These are phyloP conservation scores for Cenchrus purpureus DNA, from an alignment of 176 grass and related monocot species.

Conservation along the genomic window DNA sequence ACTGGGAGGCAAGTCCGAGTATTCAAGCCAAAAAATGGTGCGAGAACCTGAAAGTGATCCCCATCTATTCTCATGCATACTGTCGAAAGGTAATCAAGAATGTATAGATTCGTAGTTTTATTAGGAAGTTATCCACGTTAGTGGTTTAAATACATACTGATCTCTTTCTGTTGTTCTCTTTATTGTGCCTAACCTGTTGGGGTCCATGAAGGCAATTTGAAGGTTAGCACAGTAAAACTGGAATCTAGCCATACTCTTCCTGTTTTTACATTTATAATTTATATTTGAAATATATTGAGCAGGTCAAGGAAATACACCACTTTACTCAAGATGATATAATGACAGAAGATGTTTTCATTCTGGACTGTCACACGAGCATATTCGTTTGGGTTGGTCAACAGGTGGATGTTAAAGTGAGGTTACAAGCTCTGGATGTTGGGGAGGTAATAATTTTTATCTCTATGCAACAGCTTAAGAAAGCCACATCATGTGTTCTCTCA, in stretches of 20 bases:
- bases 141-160: constrained; percentile 31
- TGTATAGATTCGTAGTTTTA: neutral
- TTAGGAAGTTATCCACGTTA: constrained; percentile 10
- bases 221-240: constrained; percentile 44
- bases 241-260: neutral
- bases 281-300: constrained; percentile 38
- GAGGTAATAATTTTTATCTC: constrained; percentile 56
- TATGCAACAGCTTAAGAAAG: constrained; percentile 13
- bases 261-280: constrained; percentile 26
- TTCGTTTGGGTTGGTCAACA: constrained; percentile 90
- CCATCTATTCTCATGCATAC: constrained; percentile 76
- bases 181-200: constrained; percentile 22
- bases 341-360: constrained; percentile 94
- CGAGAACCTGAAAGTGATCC: constrained; percentile 86
- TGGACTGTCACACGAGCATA: constrained; percentile 70
- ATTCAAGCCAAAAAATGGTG: constrained; percentile 75
- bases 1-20: constrained; percentile 84
- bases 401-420: constrained; percentile 76
- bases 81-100: constrained; percentile 67
- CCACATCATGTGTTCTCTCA: neutral
- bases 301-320: constrained; percentile 85
- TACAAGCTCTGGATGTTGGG: constrained; percentile 74
- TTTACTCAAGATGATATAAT: constrained; percentile 94
- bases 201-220: constrained; percentile 60
- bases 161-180: constrained; percentile 37